Percentiles rank a stretch among this genome's conserved stretches.
Conservation (phyloP, 176 grass and related monocot genomes). For the Areca catechu region DNA sequence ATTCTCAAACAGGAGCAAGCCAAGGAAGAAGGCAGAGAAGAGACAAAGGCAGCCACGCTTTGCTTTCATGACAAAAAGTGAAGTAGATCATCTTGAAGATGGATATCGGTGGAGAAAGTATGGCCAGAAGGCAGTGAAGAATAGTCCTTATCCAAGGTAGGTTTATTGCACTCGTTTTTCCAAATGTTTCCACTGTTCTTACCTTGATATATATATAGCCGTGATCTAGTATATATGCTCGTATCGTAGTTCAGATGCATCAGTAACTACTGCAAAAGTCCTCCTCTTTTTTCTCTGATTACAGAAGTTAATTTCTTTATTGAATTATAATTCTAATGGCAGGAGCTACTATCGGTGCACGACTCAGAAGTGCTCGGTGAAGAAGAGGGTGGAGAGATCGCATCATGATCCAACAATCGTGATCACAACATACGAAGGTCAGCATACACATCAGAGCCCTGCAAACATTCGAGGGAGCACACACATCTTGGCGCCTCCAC, state of each 20-base stretch:
- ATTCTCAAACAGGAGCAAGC: conserved; percentile 23
- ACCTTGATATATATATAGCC: no score
- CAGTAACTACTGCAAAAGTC: no score
- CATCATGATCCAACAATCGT: conserved; percentile 64
- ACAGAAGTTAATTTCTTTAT: background rate
- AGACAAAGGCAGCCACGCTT: conserved; percentile 62
- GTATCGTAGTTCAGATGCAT: no score
- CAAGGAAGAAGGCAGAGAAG: conserved; percentile 67
- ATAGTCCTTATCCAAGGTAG: conserved; percentile 94
- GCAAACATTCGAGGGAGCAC: conserved; percentile 61
- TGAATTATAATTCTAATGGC: conserved; percentile 2
- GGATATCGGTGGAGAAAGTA: conserved; percentile 98
- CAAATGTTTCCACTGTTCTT: background rate
- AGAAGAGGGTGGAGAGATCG: conserved; percentile 96
- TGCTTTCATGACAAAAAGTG: conserved; percentile 97
- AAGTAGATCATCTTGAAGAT: conserved; percentile 96
- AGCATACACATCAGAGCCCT: conserved; percentile 75
- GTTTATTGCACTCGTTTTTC: background rate
- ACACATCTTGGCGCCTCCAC: conserved; percentile 49
- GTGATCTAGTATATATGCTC: no score
- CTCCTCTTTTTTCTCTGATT: background rate
- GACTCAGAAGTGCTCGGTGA: conserved; percentile 83
- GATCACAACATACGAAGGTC: conserved; percentile 96
- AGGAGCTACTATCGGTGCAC: conserved; percentile 99
- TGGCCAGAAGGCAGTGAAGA: conserved; percentile 99